Percentiles rank a stretch among this genome's conserved stretches.
phyloP scores from a whole-genome alignment of 1,284 basidiomycete genomes.

The Papiliotrema terrestris region DNA sequence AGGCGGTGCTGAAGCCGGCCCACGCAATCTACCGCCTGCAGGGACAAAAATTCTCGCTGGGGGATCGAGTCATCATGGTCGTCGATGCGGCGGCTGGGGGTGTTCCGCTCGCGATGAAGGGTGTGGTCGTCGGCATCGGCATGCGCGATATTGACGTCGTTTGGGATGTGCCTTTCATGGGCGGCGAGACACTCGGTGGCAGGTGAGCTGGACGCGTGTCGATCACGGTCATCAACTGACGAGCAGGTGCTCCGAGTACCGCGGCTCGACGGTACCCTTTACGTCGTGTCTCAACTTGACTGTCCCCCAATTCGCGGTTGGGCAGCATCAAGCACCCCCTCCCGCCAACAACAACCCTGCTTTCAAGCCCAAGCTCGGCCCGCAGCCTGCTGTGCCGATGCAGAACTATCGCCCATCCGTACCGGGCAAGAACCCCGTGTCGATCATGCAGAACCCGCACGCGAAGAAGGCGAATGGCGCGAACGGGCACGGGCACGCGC shows the following conservation, averaged over 20 bases:
- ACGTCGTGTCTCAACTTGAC: conserved; percentile 81
- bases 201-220: conserved; percentile 54
- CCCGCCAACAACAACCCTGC: conserved; percentile 38
- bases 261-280: conserved; percentile 79
- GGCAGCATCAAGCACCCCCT: conserved; percentile 54
- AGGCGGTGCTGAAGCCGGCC: conserved; percentile 87
- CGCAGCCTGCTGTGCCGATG: conserved; percentile 54
- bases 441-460: conserved; percentile 62
- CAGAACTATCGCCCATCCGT: conserved; percentile 32
- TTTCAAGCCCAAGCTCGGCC: conserved; percentile 66
- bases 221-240: not conserved
- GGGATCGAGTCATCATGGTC: conserved; percentile 96
- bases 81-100: conserved; percentile 78
- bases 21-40: conserved; percentile 88
- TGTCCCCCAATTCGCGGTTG: conserved; percentile 72
- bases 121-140: conserved; percentile 86
- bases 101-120: conserved; percentile 86
- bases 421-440: conserved; percentile 33
- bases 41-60: conserved; percentile 82
- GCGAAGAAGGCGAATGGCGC: not conserved
- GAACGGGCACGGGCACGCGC: not conserved
- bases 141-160: conserved; percentile 89
- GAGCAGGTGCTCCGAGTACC: conserved; percentile 77
- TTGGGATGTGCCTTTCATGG: conserved; percentile 94
- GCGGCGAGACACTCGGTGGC: conserved; percentile 81